phyloP scores from a whole-genome alignment of 306 rosid genomes.

The Dalbergia oliveri region DNA sequence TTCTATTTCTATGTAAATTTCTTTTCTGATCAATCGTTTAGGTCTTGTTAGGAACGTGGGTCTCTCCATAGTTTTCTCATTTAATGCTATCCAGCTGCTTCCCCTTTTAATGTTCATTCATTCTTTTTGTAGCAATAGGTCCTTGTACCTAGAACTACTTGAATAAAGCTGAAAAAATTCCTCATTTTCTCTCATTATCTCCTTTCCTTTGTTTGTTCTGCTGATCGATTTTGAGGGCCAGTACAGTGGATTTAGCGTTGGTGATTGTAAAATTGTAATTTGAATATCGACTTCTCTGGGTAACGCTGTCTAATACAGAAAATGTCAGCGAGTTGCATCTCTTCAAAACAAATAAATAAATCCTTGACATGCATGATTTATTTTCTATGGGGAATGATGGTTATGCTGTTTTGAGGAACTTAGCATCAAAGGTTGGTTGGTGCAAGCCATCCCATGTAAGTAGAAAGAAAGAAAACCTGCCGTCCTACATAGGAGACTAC shows the following conservation, averaged over 20 bases:
- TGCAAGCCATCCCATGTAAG: neutral
- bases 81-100: slow-evolving; percentile 64
- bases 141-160: slow-evolving; percentile 69
- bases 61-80: slow-evolving; percentile 51
- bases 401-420: neutral
- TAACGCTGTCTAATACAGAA: neutral
- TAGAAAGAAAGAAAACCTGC: too few relatives aligned
- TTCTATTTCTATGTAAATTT: slow-evolving; percentile 68
- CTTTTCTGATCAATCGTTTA: slow-evolving; percentile 52
- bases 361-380: neutral
- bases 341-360: too few relatives aligned
- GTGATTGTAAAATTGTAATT: neutral
- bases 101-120: slow-evolving; percentile 63
- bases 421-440: neutral
- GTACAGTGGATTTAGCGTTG: neutral
- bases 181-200: slow-evolving; percentile 33
- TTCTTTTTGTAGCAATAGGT: slow-evolving; percentile 75
- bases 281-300: neutral
- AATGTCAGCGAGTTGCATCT: neutral
- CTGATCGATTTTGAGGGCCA: neutral
- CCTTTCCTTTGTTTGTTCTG: neutral
- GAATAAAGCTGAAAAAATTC: slow-evolving; percentile 66
- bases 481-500: too few relatives aligned
- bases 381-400: neutral
- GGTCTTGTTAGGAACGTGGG: slow-evolving; percentile 61